A percentile compares a stretch with the other conserved stretches of the same genome.
Conservation (phyloP, 2,329 filamentous ascomycete genomes). For the Xylaria sp. region DNA sequence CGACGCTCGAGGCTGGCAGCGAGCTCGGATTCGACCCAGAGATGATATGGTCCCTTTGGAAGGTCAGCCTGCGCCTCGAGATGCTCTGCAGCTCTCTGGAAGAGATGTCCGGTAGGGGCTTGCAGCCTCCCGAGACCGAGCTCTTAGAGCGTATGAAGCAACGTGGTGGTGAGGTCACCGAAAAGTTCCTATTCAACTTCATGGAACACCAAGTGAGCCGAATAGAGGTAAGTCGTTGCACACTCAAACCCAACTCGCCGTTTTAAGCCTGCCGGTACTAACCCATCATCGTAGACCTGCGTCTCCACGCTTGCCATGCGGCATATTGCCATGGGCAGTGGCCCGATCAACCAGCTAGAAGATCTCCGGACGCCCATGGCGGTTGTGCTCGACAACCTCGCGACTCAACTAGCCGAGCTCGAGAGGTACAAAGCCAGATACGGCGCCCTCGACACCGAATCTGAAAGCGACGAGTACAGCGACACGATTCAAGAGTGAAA, state of each 20-base stretch:
- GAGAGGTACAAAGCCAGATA: conserved; percentile 60
- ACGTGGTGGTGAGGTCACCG: conserved; percentile 81
- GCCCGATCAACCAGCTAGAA: conserved; percentile 62
- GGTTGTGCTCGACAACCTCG: conserved; percentile 66
- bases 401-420: conserved; percentile 65
- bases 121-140: conserved; percentile 82
- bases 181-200: conserved; percentile 84
- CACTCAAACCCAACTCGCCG: conserved; percentile 6
- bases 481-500: conserved; percentile 40
- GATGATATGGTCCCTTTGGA: conserved; percentile 87
- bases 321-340: conserved; percentile 74
- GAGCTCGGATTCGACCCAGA: conserved; percentile 79
- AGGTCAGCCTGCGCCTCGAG: conserved; percentile 83
- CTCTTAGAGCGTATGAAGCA: conserved; percentile 70
- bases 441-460: conserved; percentile 44
- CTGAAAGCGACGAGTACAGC: conserved; percentile 38
- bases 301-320: conserved; percentile 78
- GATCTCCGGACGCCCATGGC: conserved; percentile 79
- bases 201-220: conserved; percentile 93
- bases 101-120: conserved; percentile 59
- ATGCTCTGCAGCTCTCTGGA: conserved; percentile 93
- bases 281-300: conserved; percentile 64
- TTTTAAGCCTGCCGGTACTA: conserved; percentile 19
- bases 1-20: conserved; percentile 63
- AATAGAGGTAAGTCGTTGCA: conserved; percentile 74